Conservation (phyloP, 768 basidiomycete genomes). For the Trametopsis cervina region DNA sequence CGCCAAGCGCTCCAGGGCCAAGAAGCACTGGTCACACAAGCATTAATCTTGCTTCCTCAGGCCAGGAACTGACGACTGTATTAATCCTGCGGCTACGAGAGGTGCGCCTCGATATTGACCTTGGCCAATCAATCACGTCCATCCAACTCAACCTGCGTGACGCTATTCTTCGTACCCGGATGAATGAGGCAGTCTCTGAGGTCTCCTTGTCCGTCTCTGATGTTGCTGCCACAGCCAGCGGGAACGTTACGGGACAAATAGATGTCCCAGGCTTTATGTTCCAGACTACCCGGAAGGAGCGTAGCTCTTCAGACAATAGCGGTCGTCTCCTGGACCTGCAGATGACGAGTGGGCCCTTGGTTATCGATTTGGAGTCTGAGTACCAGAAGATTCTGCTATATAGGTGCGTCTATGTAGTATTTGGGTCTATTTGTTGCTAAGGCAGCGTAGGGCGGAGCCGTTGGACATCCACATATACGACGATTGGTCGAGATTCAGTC, state of each 20-base stretch:
- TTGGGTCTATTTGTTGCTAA: neutral
- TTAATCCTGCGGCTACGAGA: conserved; percentile 67
- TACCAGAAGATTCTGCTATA: conserved; percentile 69
- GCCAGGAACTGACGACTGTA: conserved; percentile 49
- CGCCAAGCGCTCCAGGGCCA: conserved; percentile 18
- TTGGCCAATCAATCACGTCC: conserved; percentile 79
- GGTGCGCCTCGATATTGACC: conserved; percentile 69
- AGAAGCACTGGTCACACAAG: conserved; percentile 13
- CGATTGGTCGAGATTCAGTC: conserved; percentile 63
- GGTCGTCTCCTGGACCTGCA: conserved; percentile 63
- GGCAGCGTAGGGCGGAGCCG: conserved; percentile 59
- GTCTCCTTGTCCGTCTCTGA: conserved; percentile 61
- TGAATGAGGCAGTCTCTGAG: conserved; percentile 56
- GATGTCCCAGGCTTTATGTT: conserved; percentile 67
- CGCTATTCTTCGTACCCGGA: conserved; percentile 55
- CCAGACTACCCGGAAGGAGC: conserved; percentile 57
- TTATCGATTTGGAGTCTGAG: conserved; percentile 67
- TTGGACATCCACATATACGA: conserved; percentile 68
- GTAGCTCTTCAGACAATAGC: conserved; percentile 21
- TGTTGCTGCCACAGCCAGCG: conserved; percentile 47
- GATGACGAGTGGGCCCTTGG: conserved; percentile 66
- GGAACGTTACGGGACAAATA: conserved; percentile 66
- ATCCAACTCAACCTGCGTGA: conserved; percentile 60
- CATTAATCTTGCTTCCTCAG: conserved; percentile 13
- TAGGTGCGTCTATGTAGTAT: conserved; percentile 58